Conservation (phyloP, 768 basidiomycete species). For the Lactarius vividus region DNA sequence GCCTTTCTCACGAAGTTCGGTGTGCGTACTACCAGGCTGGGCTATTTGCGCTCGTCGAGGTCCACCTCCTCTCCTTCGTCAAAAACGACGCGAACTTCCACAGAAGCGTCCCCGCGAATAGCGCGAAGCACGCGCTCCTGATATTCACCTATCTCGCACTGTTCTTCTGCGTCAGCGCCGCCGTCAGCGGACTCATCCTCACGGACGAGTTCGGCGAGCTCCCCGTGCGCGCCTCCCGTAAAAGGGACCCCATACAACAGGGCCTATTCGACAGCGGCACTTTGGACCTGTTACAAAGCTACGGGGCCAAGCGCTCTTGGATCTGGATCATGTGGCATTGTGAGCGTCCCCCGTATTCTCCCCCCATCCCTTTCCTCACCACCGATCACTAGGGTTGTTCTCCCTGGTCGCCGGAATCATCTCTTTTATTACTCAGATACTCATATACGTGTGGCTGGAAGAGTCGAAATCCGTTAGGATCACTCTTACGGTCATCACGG, state of each 20-base stretch:
- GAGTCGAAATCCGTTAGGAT: conserved; percentile 20
- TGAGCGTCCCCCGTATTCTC: background rate
- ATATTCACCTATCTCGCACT: conserved; percentile 27
- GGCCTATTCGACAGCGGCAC: conserved; percentile 23
- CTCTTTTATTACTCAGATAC: conserved; percentile 10
- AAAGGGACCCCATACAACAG: conserved; percentile 16
- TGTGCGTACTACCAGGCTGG: conserved; percentile 9
- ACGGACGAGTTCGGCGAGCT: conserved; percentile 25
- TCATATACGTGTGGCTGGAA: conserved; percentile 22
- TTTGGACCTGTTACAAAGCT: conserved; percentile 13
- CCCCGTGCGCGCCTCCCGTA: conserved; percentile 23
- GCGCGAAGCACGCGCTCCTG: conserved; percentile 15
- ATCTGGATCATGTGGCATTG: conserved; percentile 26
- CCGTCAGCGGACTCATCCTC: conserved; percentile 25
- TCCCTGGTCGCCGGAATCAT: conserved; percentile 12
- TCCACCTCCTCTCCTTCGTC: conserved; percentile 22
- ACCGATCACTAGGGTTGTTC: conserved; percentile 12
- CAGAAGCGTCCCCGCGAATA: background rate
- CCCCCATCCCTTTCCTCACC: background rate
- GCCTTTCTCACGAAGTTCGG: background rate
- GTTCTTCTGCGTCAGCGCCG: conserved; percentile 24
- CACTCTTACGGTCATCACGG: conserved; percentile 13
- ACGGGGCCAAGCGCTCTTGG: conserved; percentile 22
- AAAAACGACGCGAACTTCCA: conserved; percentile 8
- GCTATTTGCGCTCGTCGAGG: conserved; percentile 20